phyloP scores from a whole-genome alignment of 805 yeast species.

The Scheffersomyces amazonensis region DNA sequence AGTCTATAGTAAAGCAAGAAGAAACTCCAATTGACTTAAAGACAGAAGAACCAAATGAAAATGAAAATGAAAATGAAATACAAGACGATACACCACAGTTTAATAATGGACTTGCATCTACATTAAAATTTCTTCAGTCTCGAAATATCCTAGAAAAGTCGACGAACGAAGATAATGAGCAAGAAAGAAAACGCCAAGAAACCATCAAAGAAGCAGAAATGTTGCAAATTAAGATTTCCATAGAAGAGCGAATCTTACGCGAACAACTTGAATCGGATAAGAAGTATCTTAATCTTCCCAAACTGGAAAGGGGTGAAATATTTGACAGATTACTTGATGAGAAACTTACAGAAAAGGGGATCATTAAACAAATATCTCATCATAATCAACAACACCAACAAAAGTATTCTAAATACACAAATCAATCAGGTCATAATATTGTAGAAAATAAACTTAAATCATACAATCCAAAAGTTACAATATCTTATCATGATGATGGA shows the following conservation, averaged over 20 bases:
- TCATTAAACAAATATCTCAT: slow-evolving; percentile 8
- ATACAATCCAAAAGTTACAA: slow-evolving; percentile 47
- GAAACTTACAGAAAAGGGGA: slow-evolving; percentile 21
- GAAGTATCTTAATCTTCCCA: slow-evolving; percentile 20
- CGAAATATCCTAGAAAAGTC: slow-evolving; percentile 14
- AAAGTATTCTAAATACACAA: not conserved
- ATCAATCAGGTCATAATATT: slow-evolving; percentile 3
- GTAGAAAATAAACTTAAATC: slow-evolving; percentile 12
- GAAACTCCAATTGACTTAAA: slow-evolving; percentile 6
- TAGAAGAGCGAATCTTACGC: slow-evolving; percentile 30
- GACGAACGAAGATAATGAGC: slow-evolving; percentile 5
- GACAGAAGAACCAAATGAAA: slow-evolving; percentile 27
- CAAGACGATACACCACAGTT: slow-evolving; percentile 23
- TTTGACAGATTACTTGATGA: slow-evolving; percentile 28
- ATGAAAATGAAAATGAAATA: slow-evolving; percentile 15
- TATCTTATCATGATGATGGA: slow-evolving; percentile 60
- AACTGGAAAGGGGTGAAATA: slow-evolving; percentile 23
- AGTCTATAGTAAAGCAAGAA: slow-evolving; percentile 11
- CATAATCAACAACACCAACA: not conserved
- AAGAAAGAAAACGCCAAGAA: slow-evolving; percentile 14
- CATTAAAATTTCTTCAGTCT: slow-evolving; percentile 24
- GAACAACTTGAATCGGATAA: slow-evolving; percentile 27
- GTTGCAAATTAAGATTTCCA: slow-evolving; percentile 22
- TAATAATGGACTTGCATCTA: slow-evolving; percentile 21
- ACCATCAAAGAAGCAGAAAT: slow-evolving; percentile 27